A percentile compares a stretch with the other conserved stretches of the same genome.
Evolutionary conservation across 2,329 filamentous ascomycete species (phyloP).

Genomic region (Cladorrhinum sp.): DNA sequence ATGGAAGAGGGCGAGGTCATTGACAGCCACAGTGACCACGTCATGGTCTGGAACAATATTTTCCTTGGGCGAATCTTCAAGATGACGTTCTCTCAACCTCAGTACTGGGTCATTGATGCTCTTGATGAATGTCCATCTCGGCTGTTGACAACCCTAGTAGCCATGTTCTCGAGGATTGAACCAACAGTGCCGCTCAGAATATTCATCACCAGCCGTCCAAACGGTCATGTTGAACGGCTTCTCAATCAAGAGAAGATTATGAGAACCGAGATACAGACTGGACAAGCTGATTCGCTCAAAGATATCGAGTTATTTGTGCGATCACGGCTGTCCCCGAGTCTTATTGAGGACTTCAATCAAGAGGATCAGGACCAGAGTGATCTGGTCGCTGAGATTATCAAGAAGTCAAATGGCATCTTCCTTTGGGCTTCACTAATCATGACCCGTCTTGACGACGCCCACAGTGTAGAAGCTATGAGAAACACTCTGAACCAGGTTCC

Average conservation of each 20-base stretch:
- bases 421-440: constrained; percentile 28
- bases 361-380: constrained; percentile 11
- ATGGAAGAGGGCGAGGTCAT: constrained; percentile 20
- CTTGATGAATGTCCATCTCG: constrained; percentile 24
- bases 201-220: constrained; percentile 27
- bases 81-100: constrained; percentile 17
- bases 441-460: constrained; percentile 20
- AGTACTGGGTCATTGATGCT: constrained; percentile 29
- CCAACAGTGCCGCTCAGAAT: constrained; percentile 19
- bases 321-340: constrained; percentile 14
- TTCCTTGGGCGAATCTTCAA: constrained; percentile 25
- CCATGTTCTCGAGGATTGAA: constrained; percentile 23
- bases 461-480: constrained; percentile 27
- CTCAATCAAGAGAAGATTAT: constrained; percentile 21
- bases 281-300: constrained; percentile 19
- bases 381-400: constrained; percentile 21
- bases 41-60: constrained; percentile 25
- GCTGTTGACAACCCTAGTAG: constrained; percentile 11
- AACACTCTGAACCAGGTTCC: constrained; percentile 24
- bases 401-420: constrained; percentile 28
- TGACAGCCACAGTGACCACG: constrained; percentile 23
- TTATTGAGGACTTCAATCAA: constrained; percentile 20
- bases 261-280: constrained; percentile 20
- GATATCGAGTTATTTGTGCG: constrained; percentile 25
- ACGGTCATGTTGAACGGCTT: constrained; percentile 20